Evolutionary conservation across 2,329 filamentous ascomycete genomes (phyloP).

Genomic region (Penicillium sp.): DNA sequence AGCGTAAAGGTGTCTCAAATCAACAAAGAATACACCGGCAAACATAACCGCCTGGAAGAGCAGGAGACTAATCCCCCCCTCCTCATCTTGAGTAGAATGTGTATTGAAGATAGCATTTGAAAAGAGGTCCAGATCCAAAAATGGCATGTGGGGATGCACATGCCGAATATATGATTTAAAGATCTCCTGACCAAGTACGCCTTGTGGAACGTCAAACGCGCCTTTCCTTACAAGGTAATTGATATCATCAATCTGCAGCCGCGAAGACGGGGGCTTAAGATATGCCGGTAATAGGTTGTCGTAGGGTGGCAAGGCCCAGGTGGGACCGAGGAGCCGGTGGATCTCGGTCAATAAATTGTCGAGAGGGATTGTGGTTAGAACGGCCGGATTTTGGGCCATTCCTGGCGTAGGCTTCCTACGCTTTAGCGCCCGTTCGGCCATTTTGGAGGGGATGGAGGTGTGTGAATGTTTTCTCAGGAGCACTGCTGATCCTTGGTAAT

Average conservation of each 20-base stretch:
- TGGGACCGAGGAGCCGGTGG: slow-evolving; percentile 10
- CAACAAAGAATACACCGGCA: slow-evolving; percentile 8
- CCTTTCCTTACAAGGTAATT: slow-evolving; percentile 7
- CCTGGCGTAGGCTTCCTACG: slow-evolving; percentile 4
- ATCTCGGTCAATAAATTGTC: slow-evolving; percentile 10
- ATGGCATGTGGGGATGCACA: slow-evolving; percentile 11
- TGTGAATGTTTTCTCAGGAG: neutral
- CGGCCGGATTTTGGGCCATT: slow-evolving; percentile 5
- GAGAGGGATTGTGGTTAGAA: slow-evolving; percentile 7
- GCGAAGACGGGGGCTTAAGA: neutral
- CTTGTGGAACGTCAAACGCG: slow-evolving; percentile 1
- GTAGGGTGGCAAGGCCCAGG: slow-evolving; percentile 8
- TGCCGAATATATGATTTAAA: slow-evolving; percentile 11
- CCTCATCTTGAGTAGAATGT: neutral
- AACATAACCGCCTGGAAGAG: slow-evolving; percentile 14
- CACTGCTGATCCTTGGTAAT: neutral
- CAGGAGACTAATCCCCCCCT: neutral
- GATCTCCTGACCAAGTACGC: neutral
- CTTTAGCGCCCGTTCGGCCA: slow-evolving; percentile 3
- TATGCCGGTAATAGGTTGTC: slow-evolving; percentile 3
- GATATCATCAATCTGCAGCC: slow-evolving; percentile 5
- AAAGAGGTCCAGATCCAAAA: slow-evolving; percentile 7
- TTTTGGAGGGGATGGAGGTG: neutral
- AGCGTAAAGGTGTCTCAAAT: slow-evolving; percentile 9
- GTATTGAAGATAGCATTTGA: neutral